A percentile compares a stretch with the other conserved stretches of the same genome.
These are phyloP conservation scores for Gillenia trifoliata DNA, from an alignment of 306 rosid genomes.

Conservation along the genomic window DNA sequence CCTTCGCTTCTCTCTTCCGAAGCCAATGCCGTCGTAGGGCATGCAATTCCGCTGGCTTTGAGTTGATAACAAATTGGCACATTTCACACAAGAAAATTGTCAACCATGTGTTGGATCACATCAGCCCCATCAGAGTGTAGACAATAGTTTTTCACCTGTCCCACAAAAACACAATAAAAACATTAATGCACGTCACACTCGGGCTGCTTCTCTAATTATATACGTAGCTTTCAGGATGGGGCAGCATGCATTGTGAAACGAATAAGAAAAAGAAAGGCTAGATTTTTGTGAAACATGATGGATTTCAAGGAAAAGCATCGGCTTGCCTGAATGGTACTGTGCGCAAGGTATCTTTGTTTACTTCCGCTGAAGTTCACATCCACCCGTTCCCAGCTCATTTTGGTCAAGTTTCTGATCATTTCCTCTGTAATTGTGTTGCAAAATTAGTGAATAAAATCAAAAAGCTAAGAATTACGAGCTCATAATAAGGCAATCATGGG, in stretches of 20 bases:
- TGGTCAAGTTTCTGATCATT: constrained; percentile 67
- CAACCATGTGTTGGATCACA: constrained; percentile 80
- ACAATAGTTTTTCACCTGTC: constrained; percentile 53
- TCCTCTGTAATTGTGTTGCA: constrained; percentile 42
- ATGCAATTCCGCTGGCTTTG: constrained; percentile 4
- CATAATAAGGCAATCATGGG: background rate
- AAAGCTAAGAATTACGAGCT: background rate
- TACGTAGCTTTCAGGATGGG: background rate
- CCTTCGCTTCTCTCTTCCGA: background rate
- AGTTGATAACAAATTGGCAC: background rate
- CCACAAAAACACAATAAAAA: background rate
- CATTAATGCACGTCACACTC: background rate
- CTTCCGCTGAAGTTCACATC: constrained; percentile 73
- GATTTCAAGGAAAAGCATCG: constrained; percentile 10
- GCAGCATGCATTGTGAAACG: background rate
- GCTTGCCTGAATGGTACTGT: constrained; percentile 76
- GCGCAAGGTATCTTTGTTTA: constrained; percentile 64
- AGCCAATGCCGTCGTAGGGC: background rate
- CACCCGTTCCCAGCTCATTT: constrained; percentile 77
- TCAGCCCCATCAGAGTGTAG: constrained; percentile 67
- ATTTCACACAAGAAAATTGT: constrained; percentile 49
- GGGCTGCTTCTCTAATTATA: background rate
- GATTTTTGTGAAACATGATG: background rate
- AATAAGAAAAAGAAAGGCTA: background rate
- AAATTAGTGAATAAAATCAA: constrained; percentile 12